These are phyloP conservation scores for Osmozyma mogii DNA, from an alignment of 805 yeast species.

Conservation along the genomic window DNA sequence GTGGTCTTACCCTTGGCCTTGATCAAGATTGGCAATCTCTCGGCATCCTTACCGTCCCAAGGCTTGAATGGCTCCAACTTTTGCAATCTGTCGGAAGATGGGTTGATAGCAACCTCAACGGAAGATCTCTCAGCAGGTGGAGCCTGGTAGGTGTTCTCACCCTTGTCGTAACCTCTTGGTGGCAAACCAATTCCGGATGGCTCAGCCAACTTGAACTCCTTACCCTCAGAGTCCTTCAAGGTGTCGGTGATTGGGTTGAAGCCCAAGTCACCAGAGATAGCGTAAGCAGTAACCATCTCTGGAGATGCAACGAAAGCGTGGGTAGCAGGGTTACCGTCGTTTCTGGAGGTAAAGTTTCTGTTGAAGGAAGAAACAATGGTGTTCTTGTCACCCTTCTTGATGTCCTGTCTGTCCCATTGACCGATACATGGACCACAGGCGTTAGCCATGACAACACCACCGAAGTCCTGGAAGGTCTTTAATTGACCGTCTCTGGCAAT, in stretches of 20 bases:
- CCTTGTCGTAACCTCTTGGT: constrained; percentile 79
- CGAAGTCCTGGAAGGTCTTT: constrained; percentile 79
- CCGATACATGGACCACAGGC: constrained; percentile 99
- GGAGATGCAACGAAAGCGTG: constrained; percentile 97
- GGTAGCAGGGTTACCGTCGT: constrained; percentile 96
- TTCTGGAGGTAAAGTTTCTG: constrained; percentile 97
- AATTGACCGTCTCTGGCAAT: constrained; percentile 94
- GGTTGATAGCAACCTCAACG: constrained; percentile 70
- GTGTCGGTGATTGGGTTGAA: constrained; percentile 94
- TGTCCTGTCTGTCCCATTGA: constrained; percentile 95
- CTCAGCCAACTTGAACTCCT: constrained; percentile 79
- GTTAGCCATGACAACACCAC: constrained; percentile 91
- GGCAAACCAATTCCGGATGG: constrained; percentile 93
- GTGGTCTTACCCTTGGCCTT: constrained; percentile 97
- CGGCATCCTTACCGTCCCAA: constrained; percentile 95
- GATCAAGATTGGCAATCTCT: constrained; percentile 84
- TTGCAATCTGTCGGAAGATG: constrained; percentile 95
- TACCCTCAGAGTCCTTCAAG: constrained; percentile 81
- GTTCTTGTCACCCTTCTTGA: constrained; percentile 90
- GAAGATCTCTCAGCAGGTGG: constrained; percentile 82
- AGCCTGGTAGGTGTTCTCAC: constrained; percentile 94
- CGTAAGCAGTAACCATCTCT: constrained; percentile 91
- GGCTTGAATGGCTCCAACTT: constrained; percentile 86
- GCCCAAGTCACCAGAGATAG: constrained; percentile 91
- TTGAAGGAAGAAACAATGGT: constrained; percentile 96